Conservation (phyloP, 202 grass and related monocot species). For the Eragrostis tef region DNA sequence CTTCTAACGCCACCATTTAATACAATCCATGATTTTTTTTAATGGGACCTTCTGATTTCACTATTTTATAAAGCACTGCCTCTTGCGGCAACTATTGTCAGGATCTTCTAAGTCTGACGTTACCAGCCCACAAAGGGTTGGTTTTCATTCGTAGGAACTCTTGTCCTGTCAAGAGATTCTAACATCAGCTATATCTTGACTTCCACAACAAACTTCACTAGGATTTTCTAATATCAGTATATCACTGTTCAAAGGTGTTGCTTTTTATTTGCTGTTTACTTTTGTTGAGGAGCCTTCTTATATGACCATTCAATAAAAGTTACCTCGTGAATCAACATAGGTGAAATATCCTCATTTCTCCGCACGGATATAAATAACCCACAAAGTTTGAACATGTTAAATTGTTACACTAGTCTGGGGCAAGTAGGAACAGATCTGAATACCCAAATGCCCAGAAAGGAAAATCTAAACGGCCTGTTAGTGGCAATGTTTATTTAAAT, state of each 20-base stretch:
- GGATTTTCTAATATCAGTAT: not conserved
- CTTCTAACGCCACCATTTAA: conserved; percentile 24
- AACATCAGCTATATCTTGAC: not conserved
- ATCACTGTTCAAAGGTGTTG: not conserved
- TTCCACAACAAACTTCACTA: not conserved
- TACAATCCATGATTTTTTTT: conserved; percentile 8
- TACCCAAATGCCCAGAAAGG: not conserved
- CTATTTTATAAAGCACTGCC: conserved; percentile 1
- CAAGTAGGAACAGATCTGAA: conserved; percentile 8
- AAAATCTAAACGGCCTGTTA: not conserved
- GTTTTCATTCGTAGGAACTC: conserved; percentile 7
- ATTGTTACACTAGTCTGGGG: not conserved
- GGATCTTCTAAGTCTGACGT: conserved; percentile 30
- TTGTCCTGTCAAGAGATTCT: not conserved
- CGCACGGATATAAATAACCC: not conserved
- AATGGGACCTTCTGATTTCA: not conserved
- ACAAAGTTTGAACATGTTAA: not conserved
- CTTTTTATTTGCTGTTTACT: not conserved
- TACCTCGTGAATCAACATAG: not conserved
- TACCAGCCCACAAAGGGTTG: not conserved
- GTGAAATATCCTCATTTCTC: not conserved
- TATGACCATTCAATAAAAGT: not conserved
- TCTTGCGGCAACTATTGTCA: conserved; percentile 28
- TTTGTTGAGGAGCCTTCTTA: not conserved
- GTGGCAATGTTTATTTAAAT: not conserved